A percentile compares a stretch with the other conserved stretches of the same genome.
Evolutionary conservation across 2,329 filamentous ascomycete species (phyloP).

Genomic region (Apiospora malaysiana): DNA sequence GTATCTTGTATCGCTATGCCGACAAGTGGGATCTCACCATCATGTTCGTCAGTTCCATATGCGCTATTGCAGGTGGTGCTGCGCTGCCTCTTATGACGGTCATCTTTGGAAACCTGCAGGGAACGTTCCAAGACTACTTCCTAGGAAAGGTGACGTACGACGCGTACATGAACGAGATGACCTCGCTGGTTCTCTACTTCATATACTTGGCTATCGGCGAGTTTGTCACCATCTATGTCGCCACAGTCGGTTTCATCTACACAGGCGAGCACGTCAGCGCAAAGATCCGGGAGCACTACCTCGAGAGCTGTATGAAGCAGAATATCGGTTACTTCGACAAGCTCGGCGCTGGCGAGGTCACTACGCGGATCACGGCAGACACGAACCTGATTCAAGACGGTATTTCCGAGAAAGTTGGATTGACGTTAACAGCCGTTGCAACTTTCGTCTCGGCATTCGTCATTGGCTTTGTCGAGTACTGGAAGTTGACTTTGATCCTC

Average conservation of each 20-base stretch:
- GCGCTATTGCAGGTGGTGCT: slow-evolving; percentile 74
- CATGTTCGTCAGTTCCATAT: slow-evolving; percentile 64
- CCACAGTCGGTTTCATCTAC: slow-evolving; percentile 90
- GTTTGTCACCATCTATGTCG: slow-evolving; percentile 78
- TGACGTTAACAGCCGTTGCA: slow-evolving; percentile 77
- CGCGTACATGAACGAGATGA: slow-evolving; percentile 66
- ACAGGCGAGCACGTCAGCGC: slow-evolving; percentile 79
- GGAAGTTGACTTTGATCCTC: slow-evolving; percentile 91
- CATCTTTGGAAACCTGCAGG: slow-evolving; percentile 78
- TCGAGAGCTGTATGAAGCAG: slow-evolving; percentile 82
- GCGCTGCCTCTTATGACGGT: slow-evolving; percentile 82
- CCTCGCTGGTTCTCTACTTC: slow-evolving; percentile 77
- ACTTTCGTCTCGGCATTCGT: slow-evolving; percentile 90
- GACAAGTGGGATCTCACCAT: slow-evolving; percentile 69
- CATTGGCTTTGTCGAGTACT: slow-evolving; percentile 89
- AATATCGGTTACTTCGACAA: slow-evolving; percentile 96
- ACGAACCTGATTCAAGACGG: slow-evolving; percentile 94
- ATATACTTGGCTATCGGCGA: slow-evolving; percentile 83
- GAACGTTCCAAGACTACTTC: slow-evolving; percentile 72
- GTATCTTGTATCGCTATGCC: slow-evolving; percentile 73
- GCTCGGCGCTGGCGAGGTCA: slow-evolving; percentile 89
- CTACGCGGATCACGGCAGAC: slow-evolving; percentile 91
- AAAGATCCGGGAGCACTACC: slow-evolving; percentile 82
- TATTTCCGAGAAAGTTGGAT: slow-evolving; percentile 85
- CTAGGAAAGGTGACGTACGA: slow-evolving; percentile 45